Conservation (phyloP, 768 basidiomycete genomes). For the Boletus reticuloceps region DNA sequence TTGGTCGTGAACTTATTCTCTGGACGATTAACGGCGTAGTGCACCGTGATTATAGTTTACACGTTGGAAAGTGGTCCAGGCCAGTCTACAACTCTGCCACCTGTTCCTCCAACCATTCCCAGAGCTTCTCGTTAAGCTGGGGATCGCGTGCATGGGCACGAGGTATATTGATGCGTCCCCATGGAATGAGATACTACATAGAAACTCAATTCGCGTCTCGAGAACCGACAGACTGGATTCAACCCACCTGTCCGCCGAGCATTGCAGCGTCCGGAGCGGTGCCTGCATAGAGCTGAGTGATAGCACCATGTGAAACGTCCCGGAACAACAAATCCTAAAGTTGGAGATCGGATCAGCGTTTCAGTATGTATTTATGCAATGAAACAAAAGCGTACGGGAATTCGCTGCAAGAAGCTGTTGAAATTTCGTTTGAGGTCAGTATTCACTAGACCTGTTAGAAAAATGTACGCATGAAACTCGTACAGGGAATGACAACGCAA, state of each 20-base stretch:
- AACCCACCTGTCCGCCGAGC: constrained; percentile 7
- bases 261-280: constrained; percentile 2
- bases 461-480: not conserved
- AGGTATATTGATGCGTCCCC: not conserved
- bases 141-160: constrained; percentile 2
- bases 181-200: constrained; percentile 8
- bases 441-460: not conserved
- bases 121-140: constrained; percentile 9
- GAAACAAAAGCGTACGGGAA: not conserved
- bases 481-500: not conserved
- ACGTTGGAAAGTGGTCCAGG: too few relatives aligned
- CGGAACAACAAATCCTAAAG: not conserved
- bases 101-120: constrained; percentile 12
- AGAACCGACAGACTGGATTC: not conserved
- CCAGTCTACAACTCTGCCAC: not conserved
- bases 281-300: constrained; percentile 11
- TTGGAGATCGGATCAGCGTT: not conserved
- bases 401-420: not conserved
- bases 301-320: constrained; percentile 1
- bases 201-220: not conserved
- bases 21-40: too few relatives aligned
- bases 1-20: too few relatives aligned
- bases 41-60: too few relatives aligned
- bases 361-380: not conserved
- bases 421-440: constrained; percentile 6